Evolutionary conservation across 805 yeast genomes (phyloP).

Genomic region (Citeromyces matritensis): DNA sequence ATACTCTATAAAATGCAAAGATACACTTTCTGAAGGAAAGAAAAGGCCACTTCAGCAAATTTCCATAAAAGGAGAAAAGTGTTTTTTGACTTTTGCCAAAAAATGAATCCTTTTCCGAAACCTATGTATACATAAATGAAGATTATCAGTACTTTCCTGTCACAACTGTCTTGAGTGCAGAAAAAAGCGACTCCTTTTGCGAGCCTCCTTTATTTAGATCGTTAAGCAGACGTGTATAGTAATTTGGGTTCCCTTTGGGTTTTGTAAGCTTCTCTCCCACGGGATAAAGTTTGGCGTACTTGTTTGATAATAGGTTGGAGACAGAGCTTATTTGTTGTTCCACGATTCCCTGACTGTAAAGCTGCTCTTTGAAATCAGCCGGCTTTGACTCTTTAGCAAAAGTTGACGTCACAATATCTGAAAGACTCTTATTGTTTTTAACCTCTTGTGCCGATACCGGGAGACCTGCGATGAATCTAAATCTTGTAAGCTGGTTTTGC

Average conservation of each 20-base stretch:
- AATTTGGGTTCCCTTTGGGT: slow-evolving; percentile 80
- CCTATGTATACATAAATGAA: neutral
- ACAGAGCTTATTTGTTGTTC: slow-evolving; percentile 42
- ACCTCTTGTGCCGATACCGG: slow-evolving; percentile 19
- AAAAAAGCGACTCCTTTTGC: slow-evolving; percentile 44
- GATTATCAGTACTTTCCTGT: slow-evolving; percentile 42
- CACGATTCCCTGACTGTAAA: slow-evolving; percentile 30
- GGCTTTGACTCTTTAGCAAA: slow-evolving; percentile 18
- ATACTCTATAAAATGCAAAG: slow-evolving; percentile 21
- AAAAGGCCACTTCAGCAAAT: too few species aligned
- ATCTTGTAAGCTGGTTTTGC: slow-evolving; percentile 45
- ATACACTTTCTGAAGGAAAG: slow-evolving; percentile 10
- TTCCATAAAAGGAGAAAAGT: slow-evolving; percentile 7
- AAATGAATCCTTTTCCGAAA: slow-evolving; percentile 4
- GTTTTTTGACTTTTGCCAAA: slow-evolving; percentile 16
- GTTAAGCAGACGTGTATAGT: slow-evolving; percentile 53
- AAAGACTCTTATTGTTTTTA: slow-evolving; percentile 11
- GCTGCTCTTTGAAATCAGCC: slow-evolving; percentile 28
- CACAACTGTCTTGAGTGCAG: slow-evolving; percentile 61
- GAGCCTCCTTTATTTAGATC: slow-evolving; percentile 53
- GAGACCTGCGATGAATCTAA: slow-evolving; percentile 33
- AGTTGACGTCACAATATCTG: slow-evolving; percentile 21
- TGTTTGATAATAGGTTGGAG: slow-evolving; percentile 40
- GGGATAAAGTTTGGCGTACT: slow-evolving; percentile 47
- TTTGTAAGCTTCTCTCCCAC: slow-evolving; percentile 48